Base-by-base conservation (phyloP, 169 alveolate species). In the Ichthyophthirius multifiliis region DNA sequence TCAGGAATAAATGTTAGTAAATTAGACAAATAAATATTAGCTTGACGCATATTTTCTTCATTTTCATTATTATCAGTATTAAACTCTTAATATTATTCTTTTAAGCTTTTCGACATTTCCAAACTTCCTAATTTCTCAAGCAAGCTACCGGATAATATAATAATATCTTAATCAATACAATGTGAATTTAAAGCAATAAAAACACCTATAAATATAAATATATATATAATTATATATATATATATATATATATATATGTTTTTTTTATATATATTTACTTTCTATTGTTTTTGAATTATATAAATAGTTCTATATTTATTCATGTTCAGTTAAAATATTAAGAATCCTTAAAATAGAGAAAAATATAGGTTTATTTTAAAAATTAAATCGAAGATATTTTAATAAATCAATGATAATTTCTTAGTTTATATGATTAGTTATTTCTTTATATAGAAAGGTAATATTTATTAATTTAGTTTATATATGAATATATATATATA, bases 151-250 rank as follows among this genome's bases (percentile, higher is more conserved):
- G 77, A 67, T 4, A 67, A 23, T 35, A 32, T 30, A 9, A 41
- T 18, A 37, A 67, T 39, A 39, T 67, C 77, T 35, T 3, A 13
- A n/a, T 67, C 77, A 37, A 62, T 67, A 67, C 64, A 62, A 23
- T 67, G 77, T 37, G n/a, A 15, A 37, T 67, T 67, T 35, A 67
- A 62, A 67, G 77, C 77, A 37, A 67, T 67, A 67, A 67, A 67
- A 5, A 67, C 30, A 32, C 71, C 71, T 55, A 20, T 18, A 15
- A 10, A 27, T 2, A 55, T n/a, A 15, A 18, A 27, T 27, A 55
- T 20, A 3, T 12, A 55, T 18, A 4, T 27, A 4, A 10, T 55
- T 15, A 27, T 4, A 15, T 10, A 15, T 23, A 0, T 12, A 27
- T 5, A 2, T 55, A 15, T 5, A n/a, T n/a, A n/a, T n/a, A n/a